Evolutionary conservation across 1,139 yeast species (phyloP).

Genomic region (Ogataea hybrid): DNA sequence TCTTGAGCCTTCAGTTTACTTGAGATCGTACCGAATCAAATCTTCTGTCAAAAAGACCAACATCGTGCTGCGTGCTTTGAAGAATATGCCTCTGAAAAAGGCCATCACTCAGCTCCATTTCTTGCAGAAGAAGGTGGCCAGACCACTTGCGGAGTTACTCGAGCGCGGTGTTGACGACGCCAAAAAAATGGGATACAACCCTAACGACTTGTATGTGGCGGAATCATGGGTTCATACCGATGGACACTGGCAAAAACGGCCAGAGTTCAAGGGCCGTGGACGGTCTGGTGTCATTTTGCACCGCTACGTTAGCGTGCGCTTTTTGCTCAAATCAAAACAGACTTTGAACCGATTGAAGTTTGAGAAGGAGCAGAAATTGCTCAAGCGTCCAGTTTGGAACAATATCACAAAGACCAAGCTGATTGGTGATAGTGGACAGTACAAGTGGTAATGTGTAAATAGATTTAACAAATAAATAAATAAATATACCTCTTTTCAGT

Average conservation of each 20-base stretch:
- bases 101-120: conserved; percentile 95
- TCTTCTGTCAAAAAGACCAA: conserved; percentile 88
- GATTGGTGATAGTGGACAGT: conserved; percentile 47
- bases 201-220: conserved; percentile 65
- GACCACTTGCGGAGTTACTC: conserved; percentile 75
- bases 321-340: conserved; percentile 64
- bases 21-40: conserved; percentile 76
- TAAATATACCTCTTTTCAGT: conserved; percentile 25
- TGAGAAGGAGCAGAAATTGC: conserved; percentile 44
- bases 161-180: conserved; percentile 74
- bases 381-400: conserved; percentile 44
- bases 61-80: conserved; percentile 69
- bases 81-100: conserved; percentile 62
- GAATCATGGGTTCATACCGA: conserved; percentile 94
- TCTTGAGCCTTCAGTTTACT: conserved; percentile 80
- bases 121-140: conserved; percentile 73
- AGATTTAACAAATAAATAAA: conserved; percentile 4
- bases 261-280: conserved; percentile 91
- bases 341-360: conserved; percentile 60
- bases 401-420: conserved; percentile 39
- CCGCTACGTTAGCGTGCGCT: conserved; percentile 77
- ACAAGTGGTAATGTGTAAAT: conserved; percentile 43
- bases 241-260: conserved; percentile 67
- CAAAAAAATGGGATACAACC: conserved; percentile 53
- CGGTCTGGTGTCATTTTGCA: conserved; percentile 78